Evolutionary conservation across 345 rosid genomes (phyloP).

Genomic region (Eucalyptus tenuipes): DNA sequence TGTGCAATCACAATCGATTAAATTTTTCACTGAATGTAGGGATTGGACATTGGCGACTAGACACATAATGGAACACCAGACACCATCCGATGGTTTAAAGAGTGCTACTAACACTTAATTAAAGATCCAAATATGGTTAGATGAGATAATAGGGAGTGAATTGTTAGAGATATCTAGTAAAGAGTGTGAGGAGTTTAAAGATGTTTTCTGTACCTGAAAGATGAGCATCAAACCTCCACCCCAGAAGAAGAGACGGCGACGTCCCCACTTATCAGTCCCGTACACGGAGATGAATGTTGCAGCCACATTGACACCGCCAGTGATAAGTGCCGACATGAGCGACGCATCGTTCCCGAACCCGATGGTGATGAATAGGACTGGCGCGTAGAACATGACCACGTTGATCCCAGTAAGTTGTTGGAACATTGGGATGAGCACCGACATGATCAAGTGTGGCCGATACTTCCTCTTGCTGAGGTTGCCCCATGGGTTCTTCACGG

Average conservation of each 20-base stretch:
- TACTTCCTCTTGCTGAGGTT: conserved; percentile 5
- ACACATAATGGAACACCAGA: not conserved
- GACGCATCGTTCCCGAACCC: conserved; percentile 10
- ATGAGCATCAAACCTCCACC: conserved; percentile 1
- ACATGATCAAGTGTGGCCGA: conserved; percentile 10
- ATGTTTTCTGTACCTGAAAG: not conserved
- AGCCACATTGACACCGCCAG: not conserved
- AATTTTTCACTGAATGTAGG: not conserved
- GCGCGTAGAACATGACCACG: conserved; percentile 38
- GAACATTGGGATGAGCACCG: conserved; percentile 16
- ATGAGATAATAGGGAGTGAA: not conserved
- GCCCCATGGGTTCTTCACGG: conserved; percentile 14
- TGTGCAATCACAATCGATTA: not conserved
- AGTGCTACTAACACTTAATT: not conserved
- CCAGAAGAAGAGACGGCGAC: conserved; percentile 1
- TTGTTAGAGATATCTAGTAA: not conserved
- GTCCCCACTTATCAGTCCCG: not conserved
- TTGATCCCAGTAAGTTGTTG: conserved; percentile 43
- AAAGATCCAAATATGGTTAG: not conserved
- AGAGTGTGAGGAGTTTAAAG: not conserved
- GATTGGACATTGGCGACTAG: not conserved
- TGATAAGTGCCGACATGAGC: conserved; percentile 25
- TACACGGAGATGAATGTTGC: not conserved
- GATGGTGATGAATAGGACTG: conserved; percentile 31
- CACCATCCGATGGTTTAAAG: not conserved